Percentiles rank a stretch among this genome's conserved stretches.
Evolutionary conservation across 225 moss, liverwort and hornwort species (phyloP).

Genomic region (Sphagnum tenellum): DNA sequence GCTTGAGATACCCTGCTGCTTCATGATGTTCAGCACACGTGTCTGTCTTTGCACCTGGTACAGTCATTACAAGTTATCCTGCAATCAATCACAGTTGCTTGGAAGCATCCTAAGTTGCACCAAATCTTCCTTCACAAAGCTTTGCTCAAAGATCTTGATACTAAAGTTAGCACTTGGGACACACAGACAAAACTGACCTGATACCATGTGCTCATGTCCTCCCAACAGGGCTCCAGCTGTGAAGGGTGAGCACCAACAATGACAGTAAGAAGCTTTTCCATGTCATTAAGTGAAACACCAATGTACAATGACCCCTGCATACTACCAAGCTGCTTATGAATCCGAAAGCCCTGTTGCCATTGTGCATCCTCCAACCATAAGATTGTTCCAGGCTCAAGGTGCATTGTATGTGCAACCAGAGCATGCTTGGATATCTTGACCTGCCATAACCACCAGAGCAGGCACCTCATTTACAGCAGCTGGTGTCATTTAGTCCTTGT

Average conservation of each 20-base stretch:
- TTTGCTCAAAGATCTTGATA: no score
- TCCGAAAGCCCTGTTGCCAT: constrained; percentile 98
- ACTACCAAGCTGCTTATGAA: constrained; percentile 79
- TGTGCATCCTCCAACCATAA: constrained; percentile 99
- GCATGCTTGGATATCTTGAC: constrained; percentile 17
- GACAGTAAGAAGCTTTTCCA: constrained; percentile 69
- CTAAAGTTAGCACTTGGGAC: no score
- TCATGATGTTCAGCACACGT: constrained; percentile 85
- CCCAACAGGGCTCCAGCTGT: constrained; percentile 95
- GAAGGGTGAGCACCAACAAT: constrained; percentile 96
- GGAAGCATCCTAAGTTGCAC: no score
- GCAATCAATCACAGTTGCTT: no score
- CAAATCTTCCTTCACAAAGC: no score
- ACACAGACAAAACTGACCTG: constrained; percentile 24
- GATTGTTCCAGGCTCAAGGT: constrained; percentile 88
- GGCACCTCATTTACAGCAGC: no score
- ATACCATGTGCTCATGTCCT: constrained; percentile 99
- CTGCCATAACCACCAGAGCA: constrained; percentile 11
- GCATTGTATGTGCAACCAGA: constrained; percentile 45
- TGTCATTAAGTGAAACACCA: constrained; percentile 81
- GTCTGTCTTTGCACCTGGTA: constrained; percentile 89
- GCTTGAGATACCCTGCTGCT: constrained; percentile 77
- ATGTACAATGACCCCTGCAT: constrained; percentile 65
- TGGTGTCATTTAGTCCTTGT: no score
- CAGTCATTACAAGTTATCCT: constrained; percentile 4